These are phyloP conservation scores for Aureobasidium namibiae DNA, from an alignment of 2,329 filamentous ascomycete species.

Conservation along the genomic window DNA sequence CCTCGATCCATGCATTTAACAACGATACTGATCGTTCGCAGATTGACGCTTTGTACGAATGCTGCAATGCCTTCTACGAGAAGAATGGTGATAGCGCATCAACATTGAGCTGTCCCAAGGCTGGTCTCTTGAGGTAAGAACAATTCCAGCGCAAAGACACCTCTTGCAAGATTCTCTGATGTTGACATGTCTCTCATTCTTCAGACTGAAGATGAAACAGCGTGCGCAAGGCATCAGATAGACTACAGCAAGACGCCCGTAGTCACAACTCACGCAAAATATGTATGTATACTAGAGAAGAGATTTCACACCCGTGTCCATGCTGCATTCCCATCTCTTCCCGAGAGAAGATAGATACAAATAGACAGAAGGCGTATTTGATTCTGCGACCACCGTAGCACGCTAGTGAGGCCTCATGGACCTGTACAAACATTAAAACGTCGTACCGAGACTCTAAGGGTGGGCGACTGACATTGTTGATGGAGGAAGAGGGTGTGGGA, in stretches of 20 bases:
- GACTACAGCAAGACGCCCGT: not conserved
- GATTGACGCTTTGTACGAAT: constrained; percentile 84
- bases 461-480: constrained; percentile 69
- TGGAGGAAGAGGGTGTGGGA: constrained; percentile 37
- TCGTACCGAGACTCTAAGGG: constrained; percentile 99
- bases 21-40: not conserved
- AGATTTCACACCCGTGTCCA: constrained; percentile 35
- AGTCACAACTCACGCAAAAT: not conserved
- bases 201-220: constrained; percentile 73
- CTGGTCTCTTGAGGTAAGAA: constrained; percentile 55
- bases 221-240: constrained; percentile 38
- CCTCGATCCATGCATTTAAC: not conserved
- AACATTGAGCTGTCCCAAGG: constrained; percentile 78
- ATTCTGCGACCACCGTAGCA: constrained; percentile 97
- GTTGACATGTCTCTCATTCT: not conserved
- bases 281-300: constrained; percentile 15
- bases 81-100: constrained; percentile 67
- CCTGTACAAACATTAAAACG: constrained; percentile 87
- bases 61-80: constrained; percentile 83
- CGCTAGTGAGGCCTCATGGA: constrained; percentile 70
- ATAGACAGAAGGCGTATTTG: constrained; percentile 56
- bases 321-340: constrained; percentile 33
- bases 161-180: not conserved
- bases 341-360: constrained; percentile 42
- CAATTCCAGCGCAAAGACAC: not conserved